A percentile compares a stretch with the other conserved stretches of the same genome.
Evolutionary conservation across 2,329 filamentous ascomycete species (phyloP).

Genomic region (Monosporascus ibericus): DNA sequence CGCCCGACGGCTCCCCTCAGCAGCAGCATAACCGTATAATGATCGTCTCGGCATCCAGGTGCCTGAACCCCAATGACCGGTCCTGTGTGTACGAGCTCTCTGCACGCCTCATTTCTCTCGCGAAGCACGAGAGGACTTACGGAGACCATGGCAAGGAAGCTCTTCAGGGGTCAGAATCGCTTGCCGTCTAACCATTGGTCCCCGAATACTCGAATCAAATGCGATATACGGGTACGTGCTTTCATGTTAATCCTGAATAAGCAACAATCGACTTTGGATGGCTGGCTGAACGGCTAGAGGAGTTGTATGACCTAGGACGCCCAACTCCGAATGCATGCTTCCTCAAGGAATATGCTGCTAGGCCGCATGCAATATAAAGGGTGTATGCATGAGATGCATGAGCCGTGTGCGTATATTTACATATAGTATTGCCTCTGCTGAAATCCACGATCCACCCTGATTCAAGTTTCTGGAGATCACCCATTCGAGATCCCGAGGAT

Average conservation of each 20-base stretch:
- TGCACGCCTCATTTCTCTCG: neutral
- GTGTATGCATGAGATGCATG: conserved; percentile 3
- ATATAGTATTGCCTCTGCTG: conserved; percentile 11
- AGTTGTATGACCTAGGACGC: conserved; percentile 18
- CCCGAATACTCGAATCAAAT: neutral
- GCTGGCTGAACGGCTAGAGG: conserved; percentile 21
- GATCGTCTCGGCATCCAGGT: neutral
- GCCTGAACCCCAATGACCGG: neutral
- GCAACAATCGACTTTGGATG: conserved; percentile 8
- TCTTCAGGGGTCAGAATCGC: neutral
- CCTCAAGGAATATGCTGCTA: conserved; percentile 14
- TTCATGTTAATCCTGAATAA: conserved; percentile 8
- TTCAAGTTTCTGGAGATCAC: conserved; percentile 10
- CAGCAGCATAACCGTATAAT: neutral
- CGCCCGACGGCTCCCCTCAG: neutral
- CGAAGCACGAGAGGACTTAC: neutral
- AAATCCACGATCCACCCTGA: conserved; percentile 12
- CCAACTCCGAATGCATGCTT: conserved; percentile 20
- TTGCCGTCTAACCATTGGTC: neutral
- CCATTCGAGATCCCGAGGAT: conserved; percentile 10
- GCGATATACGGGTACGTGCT: conserved; percentile 1
- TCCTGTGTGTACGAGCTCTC: neutral
- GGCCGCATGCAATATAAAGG: conserved; percentile 1
- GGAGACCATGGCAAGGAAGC: neutral
- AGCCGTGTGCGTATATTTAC: conserved; percentile 8